Evolutionary conservation across 2,329 filamentous ascomycete species (phyloP), one percentile per base, ranked within the genome.

Genomic region (Pseudopithomyces chartarum): DNA sequence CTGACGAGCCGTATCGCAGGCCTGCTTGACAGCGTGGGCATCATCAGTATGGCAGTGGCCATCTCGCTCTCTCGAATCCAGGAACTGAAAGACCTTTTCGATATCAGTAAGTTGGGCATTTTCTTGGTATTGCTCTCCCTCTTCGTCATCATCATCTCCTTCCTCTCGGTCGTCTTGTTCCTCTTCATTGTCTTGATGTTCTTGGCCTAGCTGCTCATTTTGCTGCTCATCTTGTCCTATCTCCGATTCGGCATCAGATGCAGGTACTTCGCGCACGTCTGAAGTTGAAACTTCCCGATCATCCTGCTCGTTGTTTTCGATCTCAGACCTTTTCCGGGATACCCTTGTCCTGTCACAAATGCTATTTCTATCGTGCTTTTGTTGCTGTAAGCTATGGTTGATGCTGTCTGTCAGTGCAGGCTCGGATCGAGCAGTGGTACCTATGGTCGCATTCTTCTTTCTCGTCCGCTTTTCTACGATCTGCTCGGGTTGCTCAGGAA

Each of bases 71-170:
- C 60, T 57, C 1, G 50, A 29, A 26, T 69, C 52, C 8, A 66
- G 53, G n/a, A 68, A 72, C 1, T 55, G 33, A 42, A 73, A 67
- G 2, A 72, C 61, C 10, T 34, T 22, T 0, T 67, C 57, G 4
- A 74, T 44, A 22, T 52, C 46, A 34, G 45, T n/a, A 13, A 33
- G 26, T 10, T 39, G 46, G 33, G 12, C 17, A 42, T 39, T 40
- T 7, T 49, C n/a, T n/a, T n/a, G n/a, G n/a, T n/a, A n/a, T n/a
- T n/a, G n/a, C n/a, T n/a, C n/a, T n/a, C n/a, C n/a, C n/a, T n/a
- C n/a, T n/a, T n/a, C n/a, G n/a, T n/a, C 29, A 20, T 39, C 34
- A 49, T 55, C 52, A 11, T 32, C 33, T 17, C 55, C 20, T 2
- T 47, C 53, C 20, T 59, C 51, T 1, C 23, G 51, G 33, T 52